Evolutionary conservation across 805 yeast species (phyloP), one percentile per base, ranked within the genome.

Genomic region (Cyberlindnera lachancei): DNA sequence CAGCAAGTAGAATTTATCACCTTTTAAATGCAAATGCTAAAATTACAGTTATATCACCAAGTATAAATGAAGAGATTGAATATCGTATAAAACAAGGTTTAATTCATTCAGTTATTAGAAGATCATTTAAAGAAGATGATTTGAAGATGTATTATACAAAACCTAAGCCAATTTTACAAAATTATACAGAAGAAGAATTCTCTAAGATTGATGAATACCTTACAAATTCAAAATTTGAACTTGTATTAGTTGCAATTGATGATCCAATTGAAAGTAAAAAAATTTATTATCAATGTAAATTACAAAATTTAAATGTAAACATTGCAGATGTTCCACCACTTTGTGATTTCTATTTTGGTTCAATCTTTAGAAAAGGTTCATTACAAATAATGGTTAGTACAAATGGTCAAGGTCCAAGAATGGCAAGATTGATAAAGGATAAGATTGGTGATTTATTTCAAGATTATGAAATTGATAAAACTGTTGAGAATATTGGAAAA

Each of bases 271-370:
- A 70, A 30, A 73, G 84, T 21, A 61, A 67, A 15, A 55, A 58
- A 41, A 74, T 84, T 15, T 83, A 78, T 50, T 66, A 70, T 39
- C 56, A 63, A 38, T 56, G 66, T 38, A 59, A 66, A 41, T 45
- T 54, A 30, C 45, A 62, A 27, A 57, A 74, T 36, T 42, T 85
- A 53, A 72, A 74, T 17, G 85, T 81, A 16, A 84, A 84, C 49
- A 78, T 83, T 24, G 94, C 94, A 2, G 95, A 84, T 53, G 80
- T 80, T 40, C 94, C 94, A 3, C 69, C 71, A n/a, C 60, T 74
- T 38, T 84, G 95, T 59, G 95, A 84, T 55, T 84, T 82, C 55
- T 84, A 82, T 59, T 84, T 84, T 54, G 95, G 94, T 2, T 73
- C 88, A 16, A 75, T 79, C 61, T 75, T 73, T 53, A 67, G 82